Conservation (phyloP, 164 flowering plant species). For the Taxillus chinensis region DNA sequence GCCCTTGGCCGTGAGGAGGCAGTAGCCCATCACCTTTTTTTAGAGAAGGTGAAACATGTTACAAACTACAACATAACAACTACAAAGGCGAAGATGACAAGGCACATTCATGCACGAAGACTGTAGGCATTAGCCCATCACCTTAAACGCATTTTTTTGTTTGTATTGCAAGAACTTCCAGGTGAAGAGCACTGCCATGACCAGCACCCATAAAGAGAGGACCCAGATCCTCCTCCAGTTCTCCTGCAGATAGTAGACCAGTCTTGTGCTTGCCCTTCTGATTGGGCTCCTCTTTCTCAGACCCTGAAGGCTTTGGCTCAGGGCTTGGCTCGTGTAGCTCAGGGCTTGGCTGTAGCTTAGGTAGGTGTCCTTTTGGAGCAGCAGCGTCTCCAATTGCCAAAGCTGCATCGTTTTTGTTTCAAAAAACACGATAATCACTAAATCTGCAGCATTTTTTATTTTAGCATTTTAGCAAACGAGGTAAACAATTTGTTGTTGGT, state of each 20-base stretch:
- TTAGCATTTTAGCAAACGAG: too few relatives aligned
- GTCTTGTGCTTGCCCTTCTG: slow-evolving; percentile 32
- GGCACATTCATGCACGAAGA: too few relatives aligned
- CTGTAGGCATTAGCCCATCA: slow-evolving; percentile 86
- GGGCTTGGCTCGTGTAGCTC: slow-evolving; percentile 94
- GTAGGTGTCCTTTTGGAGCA: slow-evolving; percentile 93
- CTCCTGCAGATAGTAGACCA: slow-evolving; percentile 56
- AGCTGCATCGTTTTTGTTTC: slow-evolving; percentile 37
- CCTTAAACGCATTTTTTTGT: slow-evolving; percentile 49
- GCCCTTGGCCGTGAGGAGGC: slow-evolving; percentile 87
- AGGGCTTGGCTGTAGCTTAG: slow-evolving; percentile 94
- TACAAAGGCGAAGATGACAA: too few relatives aligned
- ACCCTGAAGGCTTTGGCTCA: slow-evolving; percentile 92
- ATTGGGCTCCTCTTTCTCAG: slow-evolving; percentile 46
- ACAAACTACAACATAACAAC: too few relatives aligned
- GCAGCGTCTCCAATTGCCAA: slow-evolving; percentile 95
- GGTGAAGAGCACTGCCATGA: slow-evolving; percentile 61
- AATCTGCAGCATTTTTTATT: too few relatives aligned
- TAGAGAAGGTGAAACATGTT: too few relatives aligned
- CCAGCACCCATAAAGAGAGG: slow-evolving; percentile 59
- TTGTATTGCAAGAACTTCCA: slow-evolving; percentile 89
- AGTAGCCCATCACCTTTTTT: slow-evolving; percentile 73
- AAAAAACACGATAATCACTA: too few relatives aligned
- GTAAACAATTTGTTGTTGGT: too few relatives aligned
- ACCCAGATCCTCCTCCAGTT: slow-evolving; percentile 94